These are phyloP conservation scores for Puya raimondii DNA, from an alignment of 176 grass and related monocot species.

Conservation along the genomic window DNA sequence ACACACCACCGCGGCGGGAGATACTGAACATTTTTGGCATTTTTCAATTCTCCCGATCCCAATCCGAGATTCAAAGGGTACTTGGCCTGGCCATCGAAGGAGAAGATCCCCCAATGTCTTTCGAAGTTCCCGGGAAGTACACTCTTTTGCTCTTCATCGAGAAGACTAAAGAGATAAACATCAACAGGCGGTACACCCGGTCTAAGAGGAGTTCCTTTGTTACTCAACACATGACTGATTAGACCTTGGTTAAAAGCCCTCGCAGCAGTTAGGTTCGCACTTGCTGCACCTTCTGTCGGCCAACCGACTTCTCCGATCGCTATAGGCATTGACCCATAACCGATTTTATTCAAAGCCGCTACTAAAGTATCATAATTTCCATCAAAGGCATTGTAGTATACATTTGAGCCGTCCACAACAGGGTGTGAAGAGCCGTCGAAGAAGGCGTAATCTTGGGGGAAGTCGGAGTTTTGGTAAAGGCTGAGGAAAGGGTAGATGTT, in stretches of 20 bases:
- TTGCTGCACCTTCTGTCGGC: constrained; percentile 84
- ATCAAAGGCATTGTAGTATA: constrained; percentile 94
- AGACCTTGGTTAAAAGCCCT: constrained; percentile 87
- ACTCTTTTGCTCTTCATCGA: constrained; percentile 85
- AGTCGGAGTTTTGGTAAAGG: constrained; percentile 80
- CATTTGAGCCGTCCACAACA: constrained; percentile 67
- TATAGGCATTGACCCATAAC: constrained; percentile 65
- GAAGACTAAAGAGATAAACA: constrained; percentile 83
- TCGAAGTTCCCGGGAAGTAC: constrained; percentile 77
- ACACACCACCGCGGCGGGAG: constrained; percentile 83
- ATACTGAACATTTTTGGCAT: constrained; percentile 73
- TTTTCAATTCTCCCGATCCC: constrained; percentile 54
- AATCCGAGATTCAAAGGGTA: constrained; percentile 75
- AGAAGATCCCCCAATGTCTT: constrained; percentile 90
- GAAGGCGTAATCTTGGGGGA: constrained; percentile 97
- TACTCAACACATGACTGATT: constrained; percentile 54
- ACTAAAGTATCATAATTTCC: constrained; percentile 90
- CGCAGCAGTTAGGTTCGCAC: constrained; percentile 84
- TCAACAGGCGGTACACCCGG: constrained; percentile 66
- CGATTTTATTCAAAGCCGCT: constrained; percentile 70
- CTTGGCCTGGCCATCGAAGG: constrained; percentile 91
- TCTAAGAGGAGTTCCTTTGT: constrained; percentile 78
- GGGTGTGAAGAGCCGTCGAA: constrained; percentile 92
- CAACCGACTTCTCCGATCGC: constrained; percentile 89
- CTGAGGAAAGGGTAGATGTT: constrained; percentile 96